Evolutionary conservation across 257 asterid species (phyloP).

Genomic region (Asclepias syriaca): DNA sequence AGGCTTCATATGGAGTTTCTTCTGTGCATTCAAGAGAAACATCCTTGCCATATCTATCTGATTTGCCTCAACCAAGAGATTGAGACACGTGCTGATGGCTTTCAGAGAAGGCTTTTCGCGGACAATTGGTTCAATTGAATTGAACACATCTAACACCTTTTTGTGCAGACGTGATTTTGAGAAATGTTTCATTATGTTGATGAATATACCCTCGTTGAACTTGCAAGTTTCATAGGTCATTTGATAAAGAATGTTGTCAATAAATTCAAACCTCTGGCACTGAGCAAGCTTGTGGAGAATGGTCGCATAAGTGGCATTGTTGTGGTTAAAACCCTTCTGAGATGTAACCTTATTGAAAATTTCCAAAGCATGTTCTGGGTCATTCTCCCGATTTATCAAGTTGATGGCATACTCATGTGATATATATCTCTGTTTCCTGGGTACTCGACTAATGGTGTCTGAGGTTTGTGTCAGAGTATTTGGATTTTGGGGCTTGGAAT

Average conservation of each 20-base stretch:
- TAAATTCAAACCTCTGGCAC: conserved; percentile 46
- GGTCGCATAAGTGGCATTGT: conserved; percentile 62
- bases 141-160: conserved; percentile 71
- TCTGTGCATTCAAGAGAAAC: conserved; percentile 53
- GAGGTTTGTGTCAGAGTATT: conserved; percentile 33
- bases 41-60: conserved; percentile 57
- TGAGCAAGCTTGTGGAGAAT: conserved; percentile 77
- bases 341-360: conserved; percentile 55
- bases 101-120: conserved; percentile 77
- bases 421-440: conserved; percentile 44
- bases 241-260: conserved; percentile 65
- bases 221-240: conserved; percentile 89
- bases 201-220: conserved; percentile 77
- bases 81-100: conserved; percentile 89
- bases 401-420: conserved; percentile 50
- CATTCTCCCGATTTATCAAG: conserved; percentile 56
- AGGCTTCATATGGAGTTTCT: conserved; percentile 60
- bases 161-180: conserved; percentile 60
- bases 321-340: conserved; percentile 77
- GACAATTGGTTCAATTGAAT: conserved; percentile 44
- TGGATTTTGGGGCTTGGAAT: conserved; percentile 14
- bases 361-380: conserved; percentile 57
- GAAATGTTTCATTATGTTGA: conserved; percentile 89
- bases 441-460: conserved; percentile 14
- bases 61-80: conserved; percentile 68